A percentile compares a stretch with the other conserved stretches of the same genome.
Conservation (phyloP, 106 monocot genomes). For the Alisma plantagoaquatica region DNA sequence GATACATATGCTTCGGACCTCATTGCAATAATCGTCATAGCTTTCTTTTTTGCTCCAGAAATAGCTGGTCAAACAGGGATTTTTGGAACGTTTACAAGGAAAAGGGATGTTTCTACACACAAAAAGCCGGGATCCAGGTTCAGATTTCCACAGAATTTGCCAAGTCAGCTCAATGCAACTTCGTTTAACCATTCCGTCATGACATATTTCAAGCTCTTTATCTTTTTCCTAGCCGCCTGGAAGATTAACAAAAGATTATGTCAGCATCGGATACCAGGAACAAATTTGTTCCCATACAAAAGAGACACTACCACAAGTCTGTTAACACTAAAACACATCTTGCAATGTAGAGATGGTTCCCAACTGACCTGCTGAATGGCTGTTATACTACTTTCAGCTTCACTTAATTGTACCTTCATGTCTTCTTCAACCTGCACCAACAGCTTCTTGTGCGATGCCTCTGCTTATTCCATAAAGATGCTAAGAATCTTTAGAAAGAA, state of each 20-base stretch:
- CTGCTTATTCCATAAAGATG: too few relatives aligned
- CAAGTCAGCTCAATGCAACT: neutral
- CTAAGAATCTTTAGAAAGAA: too few relatives aligned
- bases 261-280: neutral
- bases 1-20: too few relatives aligned
- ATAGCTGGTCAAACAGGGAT: too few relatives aligned
- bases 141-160: neutral
- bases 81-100: too few relatives aligned
- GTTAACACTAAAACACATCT: too few relatives aligned
- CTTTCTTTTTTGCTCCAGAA: too few relatives aligned
- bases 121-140: too few relatives aligned
- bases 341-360: too few relatives aligned
- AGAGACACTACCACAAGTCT: neutral
- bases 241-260: neutral
- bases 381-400: conserved; percentile 53
- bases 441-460: conserved; percentile 66
- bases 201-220: conserved; percentile 43
- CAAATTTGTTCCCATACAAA: neutral
- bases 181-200: conserved; percentile 36
- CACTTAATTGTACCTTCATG: conserved; percentile 44
- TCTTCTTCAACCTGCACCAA: conserved; percentile 45
- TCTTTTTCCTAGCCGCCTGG: conserved; percentile 65
- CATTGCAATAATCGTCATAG: too few relatives aligned
- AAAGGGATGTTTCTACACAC: too few relatives aligned
- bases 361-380: conserved; percentile 49